Conservation (phyloP, 164 flowering plant species). For the Berberis vulgaris region DNA sequence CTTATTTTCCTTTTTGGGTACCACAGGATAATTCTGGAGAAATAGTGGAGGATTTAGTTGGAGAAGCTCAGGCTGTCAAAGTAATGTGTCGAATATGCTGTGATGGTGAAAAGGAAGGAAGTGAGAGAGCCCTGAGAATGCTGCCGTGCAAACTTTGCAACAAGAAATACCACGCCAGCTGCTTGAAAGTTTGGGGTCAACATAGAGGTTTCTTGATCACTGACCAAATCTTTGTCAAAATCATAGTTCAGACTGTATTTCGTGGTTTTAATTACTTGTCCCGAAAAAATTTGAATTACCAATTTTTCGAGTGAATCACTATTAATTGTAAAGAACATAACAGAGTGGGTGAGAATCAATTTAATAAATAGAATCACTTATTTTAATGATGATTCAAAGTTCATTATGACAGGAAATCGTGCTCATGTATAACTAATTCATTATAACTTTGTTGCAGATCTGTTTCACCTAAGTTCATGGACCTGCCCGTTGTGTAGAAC, state of each 20-base stretch:
- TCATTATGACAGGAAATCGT: neutral
- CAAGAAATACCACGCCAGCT: constrained; percentile 87
- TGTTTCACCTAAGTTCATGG: constrained; percentile 98
- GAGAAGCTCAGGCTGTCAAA: constrained; percentile 40
- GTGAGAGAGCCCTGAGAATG: constrained; percentile 84
- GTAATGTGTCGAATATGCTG: constrained; percentile 84
- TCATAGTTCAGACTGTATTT: neutral
- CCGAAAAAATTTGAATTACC: no score
- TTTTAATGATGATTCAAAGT: no score
- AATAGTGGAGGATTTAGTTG: constrained; percentile 9
- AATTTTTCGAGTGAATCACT: no score
- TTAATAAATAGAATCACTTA: no score
- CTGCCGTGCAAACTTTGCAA: constrained; percentile 76
- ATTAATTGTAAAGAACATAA: no score
- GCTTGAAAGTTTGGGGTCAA: constrained; percentile 81
- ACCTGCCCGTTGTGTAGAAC: constrained; percentile 85
- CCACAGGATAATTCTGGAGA: constrained; percentile 20
- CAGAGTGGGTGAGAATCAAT: no score
- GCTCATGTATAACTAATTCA: neutral
- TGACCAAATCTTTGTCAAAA: constrained; percentile 1
- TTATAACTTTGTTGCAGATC: constrained; percentile 41
- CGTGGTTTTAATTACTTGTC: no score
- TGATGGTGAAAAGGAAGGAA: constrained; percentile 79
- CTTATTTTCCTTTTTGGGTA: neutral
- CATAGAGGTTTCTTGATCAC: constrained; percentile 53